Percentiles rank a stretch among this genome's conserved stretches.
phyloP scores from a whole-genome alignment of 2,329 filamentous ascomycete genomes.

The Fusarium keratoplasticum region DNA sequence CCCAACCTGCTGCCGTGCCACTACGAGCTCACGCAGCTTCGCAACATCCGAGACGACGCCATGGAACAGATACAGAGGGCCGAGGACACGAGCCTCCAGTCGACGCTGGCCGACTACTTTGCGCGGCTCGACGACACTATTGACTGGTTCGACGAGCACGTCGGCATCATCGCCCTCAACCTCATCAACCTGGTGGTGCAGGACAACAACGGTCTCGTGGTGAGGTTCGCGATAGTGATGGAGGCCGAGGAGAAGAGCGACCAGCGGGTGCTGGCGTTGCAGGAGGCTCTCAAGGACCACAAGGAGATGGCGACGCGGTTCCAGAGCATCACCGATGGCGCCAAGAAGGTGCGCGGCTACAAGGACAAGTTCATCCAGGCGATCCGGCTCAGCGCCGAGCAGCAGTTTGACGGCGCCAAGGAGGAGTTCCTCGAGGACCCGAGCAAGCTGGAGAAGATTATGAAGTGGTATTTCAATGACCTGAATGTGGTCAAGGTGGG shows the following conservation, averaged over 20 bases:
- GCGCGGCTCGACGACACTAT: constrained; percentile 86
- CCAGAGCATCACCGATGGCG: constrained; percentile 93
- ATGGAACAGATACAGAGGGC: constrained; percentile 93
- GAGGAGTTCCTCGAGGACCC: constrained; percentile 87
- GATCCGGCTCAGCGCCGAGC: constrained; percentile 78
- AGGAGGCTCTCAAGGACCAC: constrained; percentile 95
- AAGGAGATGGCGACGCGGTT: constrained; percentile 93
- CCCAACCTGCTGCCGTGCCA: constrained; percentile 90
- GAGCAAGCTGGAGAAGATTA: constrained; percentile 82
- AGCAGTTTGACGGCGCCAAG: constrained; percentile 78
- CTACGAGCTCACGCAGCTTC: constrained; percentile 89
- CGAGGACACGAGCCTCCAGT: constrained; percentile 78
- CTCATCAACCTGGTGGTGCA: constrained; percentile 87
- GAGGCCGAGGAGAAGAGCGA: constrained; percentile 98
- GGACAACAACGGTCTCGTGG: constrained; percentile 89
- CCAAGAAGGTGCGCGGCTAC: constrained; percentile 92
- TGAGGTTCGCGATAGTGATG: constrained; percentile 90
- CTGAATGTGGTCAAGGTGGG: constrained; percentile 93
- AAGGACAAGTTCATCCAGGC: constrained; percentile 94
- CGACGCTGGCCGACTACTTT: constrained; percentile 92
- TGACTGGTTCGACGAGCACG: constrained; percentile 95
- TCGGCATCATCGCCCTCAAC: constrained; percentile 89
- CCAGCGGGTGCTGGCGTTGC: constrained; percentile 87
- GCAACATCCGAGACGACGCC: constrained; percentile 95
- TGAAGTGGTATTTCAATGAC: constrained; percentile 99